Evolutionary conservation across 1,284 basidiomycete genomes (phyloP), one percentile per base, ranked within the genome.

Genomic region (Stereum hirsutum): DNA sequence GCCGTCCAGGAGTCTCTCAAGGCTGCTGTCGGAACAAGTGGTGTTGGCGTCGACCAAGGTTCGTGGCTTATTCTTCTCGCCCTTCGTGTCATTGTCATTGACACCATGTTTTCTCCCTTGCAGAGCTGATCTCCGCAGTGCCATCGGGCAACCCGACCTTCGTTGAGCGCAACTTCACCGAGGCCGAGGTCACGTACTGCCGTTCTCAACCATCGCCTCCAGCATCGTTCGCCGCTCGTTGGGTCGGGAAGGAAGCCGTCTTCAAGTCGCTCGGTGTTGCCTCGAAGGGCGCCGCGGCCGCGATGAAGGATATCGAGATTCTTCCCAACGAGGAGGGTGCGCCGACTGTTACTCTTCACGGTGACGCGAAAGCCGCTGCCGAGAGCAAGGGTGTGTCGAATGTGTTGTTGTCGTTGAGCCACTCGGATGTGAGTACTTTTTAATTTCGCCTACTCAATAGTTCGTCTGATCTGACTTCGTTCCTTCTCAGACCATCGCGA

Each of bases 261-360:
- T 97, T 99, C 82, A 99, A 99, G 70, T 89, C 92, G n/a, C 76
- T 99, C 12, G 88, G 89, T 26, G 85, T 94, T 32, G 69, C 81
- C 17, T 93, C 89, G 5, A 89, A 93, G 64, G 96, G 96, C 33
- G 91, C 93, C 5, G 89, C 79, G 12, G 92, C 95, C 14, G 72
- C 87, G 21, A 85, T 99, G 85, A 91, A 89, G 65, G 94, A 98
- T 51, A 97, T 99, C 52, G 96, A 98, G 66, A 95, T 99, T 54
- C 69, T 95, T 48, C 81, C 88, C 33, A 77, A 79, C 55, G 69
- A 70, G 42, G 67, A 68, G 21, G 84, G 84, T 36, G 83, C 70
- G 14, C 90, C 90, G 6, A 70, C 70, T 26, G 89, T 96, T 45
- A 70, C 63, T 43, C 75, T 97, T 23, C 76, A 85, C 54, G 92